phyloP scores from a whole-genome alignment of 2,329 filamentous ascomycete species.

The Ophiostoma sp. region DNA sequence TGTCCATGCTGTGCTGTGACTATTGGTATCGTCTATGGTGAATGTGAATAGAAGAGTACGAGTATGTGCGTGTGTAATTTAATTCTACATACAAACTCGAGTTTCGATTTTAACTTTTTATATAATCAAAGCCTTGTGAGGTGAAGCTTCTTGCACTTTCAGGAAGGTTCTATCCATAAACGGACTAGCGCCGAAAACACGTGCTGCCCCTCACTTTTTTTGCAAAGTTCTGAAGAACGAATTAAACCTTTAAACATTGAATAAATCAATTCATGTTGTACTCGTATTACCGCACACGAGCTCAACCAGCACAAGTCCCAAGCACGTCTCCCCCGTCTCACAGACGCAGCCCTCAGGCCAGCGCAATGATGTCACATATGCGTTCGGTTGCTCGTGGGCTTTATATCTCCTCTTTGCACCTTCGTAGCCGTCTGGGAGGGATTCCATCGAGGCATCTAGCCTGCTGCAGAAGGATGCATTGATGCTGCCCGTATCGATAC shows the following conservation, averaged over 20 bases:
- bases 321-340: too few relatives aligned
- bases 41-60: background rate
- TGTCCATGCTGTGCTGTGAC: constrained; percentile 30
- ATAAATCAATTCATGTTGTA: background rate
- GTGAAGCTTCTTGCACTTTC: constrained; percentile 30
- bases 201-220: constrained; percentile 11
- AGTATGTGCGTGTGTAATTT: background rate
- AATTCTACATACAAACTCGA: background rate
- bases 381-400: background rate
- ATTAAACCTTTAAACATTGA: background rate
- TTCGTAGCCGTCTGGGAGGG: too few relatives aligned
- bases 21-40: background rate
- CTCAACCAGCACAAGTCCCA: background rate
- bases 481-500: too few relatives aligned
- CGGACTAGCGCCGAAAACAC: constrained; percentile 28
- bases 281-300: background rate
- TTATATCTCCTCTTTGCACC: background rate
- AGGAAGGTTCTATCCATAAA: constrained; percentile 34
- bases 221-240: background rate
- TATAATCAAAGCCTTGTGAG: background rate
- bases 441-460: too few relatives aligned
- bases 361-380: constrained; percentile 2
- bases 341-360: too few relatives aligned
- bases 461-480: too few relatives aligned
- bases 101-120: background rate